Evolutionary conservation across 441 rosid genomes (phyloP), one percentile per base, ranked within the genome.

Genomic region (Corymbia citriodora): DNA sequence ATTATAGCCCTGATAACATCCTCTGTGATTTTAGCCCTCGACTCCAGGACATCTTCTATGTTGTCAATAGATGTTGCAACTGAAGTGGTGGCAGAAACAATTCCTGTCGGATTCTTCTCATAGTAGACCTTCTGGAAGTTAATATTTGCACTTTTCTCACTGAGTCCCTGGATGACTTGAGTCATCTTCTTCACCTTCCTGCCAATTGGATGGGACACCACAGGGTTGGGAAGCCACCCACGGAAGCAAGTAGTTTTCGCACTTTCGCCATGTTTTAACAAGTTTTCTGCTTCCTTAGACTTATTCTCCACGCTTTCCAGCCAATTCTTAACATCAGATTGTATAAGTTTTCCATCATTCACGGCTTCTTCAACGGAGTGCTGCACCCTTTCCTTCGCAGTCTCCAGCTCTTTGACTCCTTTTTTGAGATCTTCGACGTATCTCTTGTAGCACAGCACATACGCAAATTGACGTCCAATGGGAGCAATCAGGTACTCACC

Each of bases 21-120:
- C 45, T 68, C 12, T 0, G 0, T 18, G 48, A 70, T 18, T 33
- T 0, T 0, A 0, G 8, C 27, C 48, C 48, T 33, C 0, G 48
- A 72, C 27, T 18, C 27, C 1, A 18, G 1, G 15, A 2, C 14
- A 33, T 18, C 25, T 18, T 72, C 1, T 2, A 5, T 5, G 0
- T 18, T 18, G 48, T 5, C 8, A 10, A 18, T 0, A 1, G 27
- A 18, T 33, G 13, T 33, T 9, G 13, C 0, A 18, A 14, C 0
- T 4, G 8, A 1, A 70, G 27, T 0, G 27, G 18, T 2, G 3
- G 36, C 10, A 1, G 27, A 1, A 16, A 61, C 14, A 11, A 27
- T 27, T 27, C 68, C 68, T 27, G 1, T 11, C 1, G 68, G 68
- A 25, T 31, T 5, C 11, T 11, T 11, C 68, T 61, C n/a, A 61